Evolutionary conservation across 495 filamentous ascomycete species (phyloP), one percentile per base, ranked within the genome.

Genomic region (Penicillium lagena): DNA sequence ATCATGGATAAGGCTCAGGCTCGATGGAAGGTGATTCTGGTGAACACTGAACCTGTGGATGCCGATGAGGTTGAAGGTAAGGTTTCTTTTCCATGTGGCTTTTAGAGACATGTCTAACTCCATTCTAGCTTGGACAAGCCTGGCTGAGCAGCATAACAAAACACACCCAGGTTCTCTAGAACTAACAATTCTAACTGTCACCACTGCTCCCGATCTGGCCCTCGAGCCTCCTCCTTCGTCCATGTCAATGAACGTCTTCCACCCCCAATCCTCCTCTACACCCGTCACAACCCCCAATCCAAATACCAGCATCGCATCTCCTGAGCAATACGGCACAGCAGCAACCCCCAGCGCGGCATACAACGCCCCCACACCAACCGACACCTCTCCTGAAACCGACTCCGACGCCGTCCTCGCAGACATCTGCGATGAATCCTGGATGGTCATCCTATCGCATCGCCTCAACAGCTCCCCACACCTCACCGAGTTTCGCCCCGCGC

Each of bases 1-100:
- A 80, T 95, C 15, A 78, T 95, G 35, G 78, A 84, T 2, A 69
- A 66, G 9, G 74, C 76, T 45, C 85, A 81, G 50, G 80, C 88
- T 8, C 77, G 82, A 11, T 96, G 91, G 90, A 81, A 85, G 31
- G 60, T 97, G 9, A 78, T 89, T 41, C 66, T 98, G 42, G 82
- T 83, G 10, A 86, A 83, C 60, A 81, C 81, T 17, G 83, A 83
- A 7, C 70, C 76, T 9, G 83, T 94, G 68, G 79, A 86, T 28
- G 68, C 74, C 32, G 79, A 85, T n/a, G 91, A 96, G 60, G 61
- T 83, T 31, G 83, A 90, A 14, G 57, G 74, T 75, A 62, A 51
- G 54, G 28, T 33, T 43, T 9, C 12, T 9, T 34, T 12, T 34
- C 10, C 32, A 6, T 34, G 32, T 12, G 32, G 32, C 32, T 34